Evolutionary conservation across 176 grass and related monocot species (phyloP).

Genomic region (Oryza meridionalis): DNA sequence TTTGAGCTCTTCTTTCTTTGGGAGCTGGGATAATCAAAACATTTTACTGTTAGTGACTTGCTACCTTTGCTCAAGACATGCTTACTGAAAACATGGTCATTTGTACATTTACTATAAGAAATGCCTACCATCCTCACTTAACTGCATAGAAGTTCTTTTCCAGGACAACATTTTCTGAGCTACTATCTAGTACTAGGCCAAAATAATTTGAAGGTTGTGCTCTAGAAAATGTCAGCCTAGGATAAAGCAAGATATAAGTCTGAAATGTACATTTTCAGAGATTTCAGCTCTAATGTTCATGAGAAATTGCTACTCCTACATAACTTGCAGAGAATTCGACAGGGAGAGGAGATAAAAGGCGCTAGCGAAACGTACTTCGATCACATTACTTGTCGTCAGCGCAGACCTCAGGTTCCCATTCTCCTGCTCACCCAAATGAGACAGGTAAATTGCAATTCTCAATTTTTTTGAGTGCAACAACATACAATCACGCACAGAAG

Average conservation of each 20-base stretch:
- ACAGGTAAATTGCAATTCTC: conserved; percentile 3
- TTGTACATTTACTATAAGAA: background rate
- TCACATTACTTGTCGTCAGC: conserved; percentile 66
- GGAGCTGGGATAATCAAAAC: conserved; percentile 63
- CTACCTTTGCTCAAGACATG: background rate
- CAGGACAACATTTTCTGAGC: background rate
- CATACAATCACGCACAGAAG: background rate
- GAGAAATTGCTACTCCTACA: background rate
- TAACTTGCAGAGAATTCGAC: background rate
- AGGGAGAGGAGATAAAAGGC: background rate
- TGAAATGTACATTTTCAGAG: background rate
- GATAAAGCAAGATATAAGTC: background rate
- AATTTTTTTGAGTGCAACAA: background rate
- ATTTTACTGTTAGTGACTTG: conserved; percentile 16
- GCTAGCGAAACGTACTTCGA: conserved; percentile 62
- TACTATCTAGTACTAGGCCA: conserved; percentile 1
- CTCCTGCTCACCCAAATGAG: conserved; percentile 60
- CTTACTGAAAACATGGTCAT: background rate
- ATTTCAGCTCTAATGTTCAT: background rate
- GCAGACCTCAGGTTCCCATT: conserved; percentile 82
- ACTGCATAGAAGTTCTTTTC: background rate
- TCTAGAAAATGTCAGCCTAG: background rate
- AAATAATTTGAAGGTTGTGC: conserved; percentile 22
- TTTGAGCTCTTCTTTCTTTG: conserved; percentile 87
- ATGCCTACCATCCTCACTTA: background rate